Evolutionary conservation across 495 filamentous ascomycete species (phyloP).

Genomic region (Pseudomonodictys pantanalensis): DNA sequence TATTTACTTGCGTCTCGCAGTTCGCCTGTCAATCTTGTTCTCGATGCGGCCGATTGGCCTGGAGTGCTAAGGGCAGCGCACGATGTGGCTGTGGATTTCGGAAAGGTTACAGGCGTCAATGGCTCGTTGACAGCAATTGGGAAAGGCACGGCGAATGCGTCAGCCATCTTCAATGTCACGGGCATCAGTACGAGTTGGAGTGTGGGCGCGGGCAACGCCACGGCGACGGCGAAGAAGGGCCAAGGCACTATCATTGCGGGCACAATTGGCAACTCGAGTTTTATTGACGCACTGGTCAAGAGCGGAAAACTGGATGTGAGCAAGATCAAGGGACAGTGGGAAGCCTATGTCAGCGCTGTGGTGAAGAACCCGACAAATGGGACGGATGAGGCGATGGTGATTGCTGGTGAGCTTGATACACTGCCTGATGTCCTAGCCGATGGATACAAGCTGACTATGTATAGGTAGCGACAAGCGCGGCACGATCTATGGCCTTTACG

Average conservation of each 20-base stretch:
- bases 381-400: conserved; percentile 59
- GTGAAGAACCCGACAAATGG: conserved; percentile 59
- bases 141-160: conserved; percentile 40
- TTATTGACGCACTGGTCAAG: conserved; percentile 57
- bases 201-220: conserved; percentile 8
- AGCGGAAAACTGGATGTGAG: conserved; percentile 56
- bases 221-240: conserved; percentile 4
- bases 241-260: conserved; percentile 63
- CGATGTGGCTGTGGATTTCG: conserved; percentile 69
- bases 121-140: conserved; percentile 46
- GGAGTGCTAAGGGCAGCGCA: conserved; percentile 66
- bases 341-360: conserved; percentile 61
- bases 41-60: conserved; percentile 58
- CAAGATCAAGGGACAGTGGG: conserved; percentile 62
- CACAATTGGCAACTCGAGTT: conserved; percentile 60
- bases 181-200: conserved; percentile 33
- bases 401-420: conserved; percentile 49
- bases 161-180: conserved; percentile 42
- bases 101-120: conserved; percentile 62
- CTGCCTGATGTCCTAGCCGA: not conserved
- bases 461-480: conserved; percentile 62
- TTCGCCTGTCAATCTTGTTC: conserved; percentile 48
- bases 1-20: conserved; percentile 30
- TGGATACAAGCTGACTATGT: not conserved
- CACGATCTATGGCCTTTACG: conserved; percentile 71